A percentile compares a stretch with the other conserved stretches of the same genome.
phyloP scores from a whole-genome alignment of 1,284 basidiomycete species.

The Exobasidium rhododendri region DNA sequence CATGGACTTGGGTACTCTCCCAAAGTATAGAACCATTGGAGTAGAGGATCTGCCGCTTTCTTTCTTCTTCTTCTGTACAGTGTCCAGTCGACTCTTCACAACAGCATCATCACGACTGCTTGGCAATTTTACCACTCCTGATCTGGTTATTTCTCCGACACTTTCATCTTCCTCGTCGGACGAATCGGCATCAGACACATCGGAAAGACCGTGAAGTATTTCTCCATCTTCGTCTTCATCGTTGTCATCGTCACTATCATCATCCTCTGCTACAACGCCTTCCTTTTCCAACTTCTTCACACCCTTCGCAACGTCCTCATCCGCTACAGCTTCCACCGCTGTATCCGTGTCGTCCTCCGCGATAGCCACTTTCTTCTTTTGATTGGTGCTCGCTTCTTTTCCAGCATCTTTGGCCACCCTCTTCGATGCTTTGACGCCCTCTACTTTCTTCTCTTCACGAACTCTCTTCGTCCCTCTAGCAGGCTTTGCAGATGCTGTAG shows the following conservation, averaged over 20 bases:
- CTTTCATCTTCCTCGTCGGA: constrained; percentile 46
- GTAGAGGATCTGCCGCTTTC: constrained; percentile 54
- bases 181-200: constrained; percentile 27
- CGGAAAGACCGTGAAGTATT: not conserved
- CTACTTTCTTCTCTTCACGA: not conserved
- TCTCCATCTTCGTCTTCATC: constrained; percentile 14
- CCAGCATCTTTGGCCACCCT: not conserved
- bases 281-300: not conserved
- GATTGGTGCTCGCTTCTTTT: not conserved
- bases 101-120: constrained; percentile 48
- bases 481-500: not conserved
- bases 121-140: constrained; percentile 28
- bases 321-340: not conserved
- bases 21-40: constrained; percentile 82
- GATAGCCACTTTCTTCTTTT: constrained; percentile 4
- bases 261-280: constrained; percentile 6
- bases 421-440: not conserved
- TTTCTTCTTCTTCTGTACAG: constrained; percentile 29
- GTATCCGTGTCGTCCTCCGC: not conserved
- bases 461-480: not conserved
- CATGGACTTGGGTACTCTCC: constrained; percentile 91
- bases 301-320: not conserved
- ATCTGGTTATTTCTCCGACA: not conserved
- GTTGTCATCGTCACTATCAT: constrained; percentile 1
- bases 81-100: constrained; percentile 40